Base-by-base conservation (phyloP, 768 basidiomycete genomes). In the Boletus rubropictus region DNA sequence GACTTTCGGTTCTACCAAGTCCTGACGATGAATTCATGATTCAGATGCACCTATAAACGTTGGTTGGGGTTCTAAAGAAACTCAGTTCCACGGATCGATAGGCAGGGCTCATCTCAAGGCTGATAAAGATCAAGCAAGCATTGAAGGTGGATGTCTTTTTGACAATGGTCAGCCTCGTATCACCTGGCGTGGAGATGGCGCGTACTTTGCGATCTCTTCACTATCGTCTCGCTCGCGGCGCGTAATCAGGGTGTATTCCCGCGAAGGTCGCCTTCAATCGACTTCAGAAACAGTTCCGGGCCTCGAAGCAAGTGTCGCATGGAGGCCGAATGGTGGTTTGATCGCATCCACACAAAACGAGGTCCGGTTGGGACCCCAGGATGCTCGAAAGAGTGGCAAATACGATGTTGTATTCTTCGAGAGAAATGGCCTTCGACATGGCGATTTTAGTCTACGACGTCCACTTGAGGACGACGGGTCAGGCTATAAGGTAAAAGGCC, bases 41-140 rank as follows among this genome's bases (percentile, higher is more conserved):
- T 5, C 56, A 91, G 92, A 92, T 62, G 80, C 84, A 21, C 89
- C 89, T 3, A 91, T 97, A 58, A 90, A 94, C 57, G 91, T 97
- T 49, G 96, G 96, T 14, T 99, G 96, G 96, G 96, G 96, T 33
- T 88, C 89, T 2, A 95, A 94, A 60, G 78, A 88, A 63, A 98
- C 96, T 0, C 96, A 99, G 60, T 99, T 99, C 62, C 93, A 97
- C 56, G 96, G 96, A 9, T 95, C 93, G 0, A 72, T 91, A 4
- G 95, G 96, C 15, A 97, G 97, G 64, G 69, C 78, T 2, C 61
- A 65, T 54, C 59, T 65, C 46, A 55, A 52, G 28, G 86, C 87
- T 20, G 89, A 90, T 0, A 73, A 77, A 22, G 54, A 66, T 10
- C 53, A 62, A 49, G 56, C 68, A 29, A 59, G 67, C 4, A 60